Conservation (phyloP, 352 stramenopile genomes). For the Poterioochromonas sp. region DNA sequence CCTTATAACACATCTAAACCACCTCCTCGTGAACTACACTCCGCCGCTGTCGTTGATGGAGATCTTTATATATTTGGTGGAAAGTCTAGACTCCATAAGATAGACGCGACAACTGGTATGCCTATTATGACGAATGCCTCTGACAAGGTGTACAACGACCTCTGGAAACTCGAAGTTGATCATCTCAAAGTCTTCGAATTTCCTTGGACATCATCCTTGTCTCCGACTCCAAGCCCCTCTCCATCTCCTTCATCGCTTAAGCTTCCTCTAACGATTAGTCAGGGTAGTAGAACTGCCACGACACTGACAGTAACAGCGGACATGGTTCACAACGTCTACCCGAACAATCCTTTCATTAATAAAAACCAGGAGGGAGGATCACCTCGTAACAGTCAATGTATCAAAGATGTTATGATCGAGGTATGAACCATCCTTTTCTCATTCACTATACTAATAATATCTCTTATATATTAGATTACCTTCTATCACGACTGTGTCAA, state of each 20-base stretch:
- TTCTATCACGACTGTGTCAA: slow-evolving; percentile 10
- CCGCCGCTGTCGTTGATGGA: background rate
- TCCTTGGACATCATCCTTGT: background rate
- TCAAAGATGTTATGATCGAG: background rate
- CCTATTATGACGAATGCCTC: background rate
- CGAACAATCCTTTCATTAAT: background rate
- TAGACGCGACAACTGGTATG: background rate
- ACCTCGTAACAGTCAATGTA: slow-evolving; percentile 13
- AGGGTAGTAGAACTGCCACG: background rate
- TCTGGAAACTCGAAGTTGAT: slow-evolving; percentile 15
- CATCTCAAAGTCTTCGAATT: background rate
- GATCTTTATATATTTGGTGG: slow-evolving; percentile 30
- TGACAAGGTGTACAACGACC: slow-evolving; percentile 4
- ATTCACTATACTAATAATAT: background rate
- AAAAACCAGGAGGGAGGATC: background rate
- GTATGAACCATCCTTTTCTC: background rate
- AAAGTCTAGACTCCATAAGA: background rate
- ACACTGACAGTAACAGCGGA: background rate
- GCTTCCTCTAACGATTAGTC: background rate
- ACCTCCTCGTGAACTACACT: slow-evolving; percentile 7
- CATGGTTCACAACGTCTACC: background rate
- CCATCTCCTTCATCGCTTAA: background rate
- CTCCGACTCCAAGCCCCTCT: background rate
- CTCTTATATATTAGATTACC: background rate
- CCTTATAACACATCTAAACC: background rate